phyloP scores from a whole-genome alignment of 352 stramenopile species.

The Phytophthora pluvialis region DNA sequence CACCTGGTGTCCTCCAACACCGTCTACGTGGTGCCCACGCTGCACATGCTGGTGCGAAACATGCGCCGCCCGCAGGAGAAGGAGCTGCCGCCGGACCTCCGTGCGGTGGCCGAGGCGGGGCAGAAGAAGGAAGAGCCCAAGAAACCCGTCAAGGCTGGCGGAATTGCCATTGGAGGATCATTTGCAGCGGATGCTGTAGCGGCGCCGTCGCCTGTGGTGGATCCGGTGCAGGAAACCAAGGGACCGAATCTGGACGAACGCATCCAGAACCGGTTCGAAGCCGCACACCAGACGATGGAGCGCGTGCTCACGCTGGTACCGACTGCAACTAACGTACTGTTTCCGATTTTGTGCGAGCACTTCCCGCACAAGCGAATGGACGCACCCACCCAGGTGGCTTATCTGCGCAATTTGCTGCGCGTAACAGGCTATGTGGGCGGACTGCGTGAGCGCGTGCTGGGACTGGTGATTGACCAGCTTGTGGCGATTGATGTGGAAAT shows the following conservation, averaged over 20 bases:
- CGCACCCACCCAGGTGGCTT: slow-evolving; percentile 66
- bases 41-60: slow-evolving; percentile 87
- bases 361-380: slow-evolving; percentile 88
- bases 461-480: slow-evolving; percentile 84
- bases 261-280: slow-evolving; percentile 64
- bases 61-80: slow-evolving; percentile 59
- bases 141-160: slow-evolving; percentile 10
- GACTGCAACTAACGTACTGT: slow-evolving; percentile 79
- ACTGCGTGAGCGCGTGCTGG: slow-evolving; percentile 84
- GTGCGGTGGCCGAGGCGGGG: slow-evolving; percentile 13
- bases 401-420: slow-evolving; percentile 74
- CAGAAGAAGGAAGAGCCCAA: slow-evolving; percentile 8
- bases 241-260: slow-evolving; percentile 47
- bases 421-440: slow-evolving; percentile 70
- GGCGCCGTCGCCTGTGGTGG: slow-evolving; percentile 3
- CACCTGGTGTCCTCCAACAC: slow-evolving; percentile 87
- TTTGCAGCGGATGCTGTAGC: slow-evolving; percentile 34
- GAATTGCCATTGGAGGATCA: slow-evolving; percentile 55
- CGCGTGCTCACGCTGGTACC: slow-evolving; percentile 76
- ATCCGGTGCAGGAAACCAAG: slow-evolving; percentile 20
- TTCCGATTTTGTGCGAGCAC: slow-evolving; percentile 76
- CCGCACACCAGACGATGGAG: slow-evolving; percentile 66
- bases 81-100: slow-evolving; percentile 48
- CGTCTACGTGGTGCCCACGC: slow-evolving; percentile 77
- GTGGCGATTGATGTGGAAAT: slow-evolving; percentile 91